Base-by-base conservation (phyloP, 208 protist genomes). In the Acanthamoeba polyphaga region DNA sequence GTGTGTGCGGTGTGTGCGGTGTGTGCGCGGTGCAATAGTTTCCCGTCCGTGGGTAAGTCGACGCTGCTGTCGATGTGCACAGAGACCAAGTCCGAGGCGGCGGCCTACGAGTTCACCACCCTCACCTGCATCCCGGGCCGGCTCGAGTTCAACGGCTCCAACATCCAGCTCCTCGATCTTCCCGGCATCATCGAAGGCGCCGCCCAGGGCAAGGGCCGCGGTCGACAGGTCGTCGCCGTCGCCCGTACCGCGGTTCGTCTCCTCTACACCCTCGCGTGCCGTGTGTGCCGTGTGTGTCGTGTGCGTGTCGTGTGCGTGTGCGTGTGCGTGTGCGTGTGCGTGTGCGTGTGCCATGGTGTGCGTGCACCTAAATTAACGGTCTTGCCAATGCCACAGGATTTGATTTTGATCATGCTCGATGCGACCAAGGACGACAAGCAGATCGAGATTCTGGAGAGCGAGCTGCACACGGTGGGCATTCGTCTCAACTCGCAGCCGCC, bases 161-260 rank as follows among this genome's bases (percentile, higher is more conserved):
- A 99, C 68, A 99, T 99, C 91, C 99, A 99, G 96, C 98, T 99
- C 95, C 97, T 99, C 27, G 99, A 99, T 97, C 95, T 99, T 19
- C 99, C 99, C 29, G 99, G 99, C 96, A 99, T 99, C 95, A 99
- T 99, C 95, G 99, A 99, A 96, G 99, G 99, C 60, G 99, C 99
- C 1, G 97, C 98, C 4, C 98, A 99, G 66, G 99, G 99, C 15
- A 99, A 99, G 76, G 99, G 99, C 19, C 97, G 99, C 70, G 99
- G 99, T 24, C 95, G 98, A 27, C 99, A 99, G 96, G 99, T 99
- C 24, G 99, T 99, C 90, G 98, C 99, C 13, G 99, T 99, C 8
- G 99, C 99, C 2, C 96, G 99, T 58, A 99, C 99, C 27, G 98
- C 98, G 4, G 78, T 87, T 60, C 78, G 78, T 38, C 19, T 53